Conservation (phyloP, 2,329 filamentous ascomycete species). For the Alternaria triticina region DNA sequence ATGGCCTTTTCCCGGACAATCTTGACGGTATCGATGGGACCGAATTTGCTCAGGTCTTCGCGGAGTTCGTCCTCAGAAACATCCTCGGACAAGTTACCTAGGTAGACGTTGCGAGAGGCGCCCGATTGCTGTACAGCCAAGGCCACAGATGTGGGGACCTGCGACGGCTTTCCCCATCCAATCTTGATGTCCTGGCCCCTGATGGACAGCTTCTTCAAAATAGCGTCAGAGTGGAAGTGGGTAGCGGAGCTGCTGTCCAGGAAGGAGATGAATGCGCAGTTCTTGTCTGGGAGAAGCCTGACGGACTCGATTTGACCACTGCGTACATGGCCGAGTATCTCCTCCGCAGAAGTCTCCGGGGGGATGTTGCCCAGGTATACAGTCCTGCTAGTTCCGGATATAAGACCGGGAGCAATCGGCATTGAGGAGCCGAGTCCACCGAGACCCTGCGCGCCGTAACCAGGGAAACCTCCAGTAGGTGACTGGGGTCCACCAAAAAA, state of each 20-base stretch:
- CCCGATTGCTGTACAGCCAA: slow-evolving; percentile 96
- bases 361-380: slow-evolving; percentile 98
- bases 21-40: slow-evolving; percentile 95
- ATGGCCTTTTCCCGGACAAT: slow-evolving; percentile 98
- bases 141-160: slow-evolving; percentile 97
- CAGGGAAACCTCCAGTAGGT: slow-evolving; percentile 76
- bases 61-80: slow-evolving; percentile 89
- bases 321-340: slow-evolving; percentile 93
- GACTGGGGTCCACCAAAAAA: slow-evolving; percentile 84
- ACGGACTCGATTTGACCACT: slow-evolving; percentile 99
- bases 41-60: slow-evolving; percentile 95
- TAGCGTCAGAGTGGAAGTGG: slow-evolving; percentile 99
- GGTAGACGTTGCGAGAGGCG: slow-evolving; percentile 94
- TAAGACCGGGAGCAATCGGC: slow-evolving; percentile 76
- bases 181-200: slow-evolving; percentile 99
- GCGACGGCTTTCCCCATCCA: slow-evolving; percentile 98
- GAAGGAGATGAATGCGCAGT: slow-evolving; percentile 99
- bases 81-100: slow-evolving; percentile 91
- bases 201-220: slow-evolving; percentile 98
- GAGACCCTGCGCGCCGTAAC: slow-evolving; percentile 64
- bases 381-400: slow-evolving; percentile 91
- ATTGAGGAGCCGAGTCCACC: slow-evolving; percentile 75
- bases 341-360: slow-evolving; percentile 94
- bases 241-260: slow-evolving; percentile 96
- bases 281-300: slow-evolving; percentile 95